Percentiles rank a stretch among this genome's conserved stretches.
Conservation (phyloP, 768 basidiomycete species). For the Boletus rubescentipes region DNA sequence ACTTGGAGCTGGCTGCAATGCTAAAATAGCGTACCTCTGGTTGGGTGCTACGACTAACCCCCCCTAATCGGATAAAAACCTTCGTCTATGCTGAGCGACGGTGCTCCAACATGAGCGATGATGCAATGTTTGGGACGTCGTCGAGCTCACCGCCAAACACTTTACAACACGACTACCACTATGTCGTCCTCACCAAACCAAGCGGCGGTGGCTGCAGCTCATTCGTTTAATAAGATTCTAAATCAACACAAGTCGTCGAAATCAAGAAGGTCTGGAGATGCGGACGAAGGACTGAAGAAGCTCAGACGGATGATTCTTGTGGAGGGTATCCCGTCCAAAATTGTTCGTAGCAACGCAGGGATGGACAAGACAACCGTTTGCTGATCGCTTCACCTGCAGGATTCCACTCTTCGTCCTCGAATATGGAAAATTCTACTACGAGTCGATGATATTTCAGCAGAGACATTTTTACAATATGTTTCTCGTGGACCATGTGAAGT, state of each 20-base stretch:
- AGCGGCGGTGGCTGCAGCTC: slow-evolving; percentile 46
- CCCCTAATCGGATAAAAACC: neutral
- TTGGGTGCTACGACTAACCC: slow-evolving; percentile 7
- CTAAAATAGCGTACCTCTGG: slow-evolving; percentile 18
- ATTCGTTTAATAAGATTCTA: slow-evolving; percentile 80
- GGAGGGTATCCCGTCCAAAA: slow-evolving; percentile 81
- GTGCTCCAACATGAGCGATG: neutral
- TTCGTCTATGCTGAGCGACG: neutral
- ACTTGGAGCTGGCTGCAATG: neutral
- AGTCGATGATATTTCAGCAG: slow-evolving; percentile 74
- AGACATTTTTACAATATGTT: slow-evolving; percentile 75
- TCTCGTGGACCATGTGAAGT: slow-evolving; percentile 84
- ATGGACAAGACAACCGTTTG: neutral
- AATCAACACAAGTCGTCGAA: slow-evolving; percentile 70
- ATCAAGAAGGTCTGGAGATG: slow-evolving; percentile 58
- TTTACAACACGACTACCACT: slow-evolving; percentile 1
- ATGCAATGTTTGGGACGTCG: neutral
- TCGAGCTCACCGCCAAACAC: slow-evolving; percentile 6
- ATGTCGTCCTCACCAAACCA: slow-evolving; percentile 29
- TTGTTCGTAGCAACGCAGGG: slow-evolving; percentile 46
- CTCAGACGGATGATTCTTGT: slow-evolving; percentile 84
- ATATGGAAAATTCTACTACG: slow-evolving; percentile 95
- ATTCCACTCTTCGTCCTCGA: slow-evolving; percentile 79
- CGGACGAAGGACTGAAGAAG: slow-evolving; percentile 85
- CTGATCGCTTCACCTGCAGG: slow-evolving; percentile 42